These are phyloP conservation scores for Gossypium bickii DNA, from an alignment of 345 rosid genomes.

Conservation along the genomic window DNA sequence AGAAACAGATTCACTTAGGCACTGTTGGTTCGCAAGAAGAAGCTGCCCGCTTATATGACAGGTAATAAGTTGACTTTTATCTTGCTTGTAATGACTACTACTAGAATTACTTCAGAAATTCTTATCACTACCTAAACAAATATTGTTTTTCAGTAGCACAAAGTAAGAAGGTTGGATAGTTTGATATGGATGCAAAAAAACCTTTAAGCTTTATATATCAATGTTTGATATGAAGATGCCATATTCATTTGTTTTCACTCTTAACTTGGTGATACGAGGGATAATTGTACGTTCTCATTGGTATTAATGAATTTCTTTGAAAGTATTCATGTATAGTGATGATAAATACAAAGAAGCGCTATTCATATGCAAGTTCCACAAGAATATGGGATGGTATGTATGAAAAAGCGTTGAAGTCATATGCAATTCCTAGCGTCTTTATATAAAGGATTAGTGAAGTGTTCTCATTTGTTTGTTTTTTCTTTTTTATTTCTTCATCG, in stretches of 20 bases:
- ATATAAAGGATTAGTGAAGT: neutral
- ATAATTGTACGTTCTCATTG: neutral
- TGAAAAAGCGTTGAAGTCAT: neutral
- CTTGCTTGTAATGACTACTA: neutral
- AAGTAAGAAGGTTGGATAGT: neutral
- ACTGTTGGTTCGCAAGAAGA: conserved; percentile 91
- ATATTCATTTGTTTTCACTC: neutral
- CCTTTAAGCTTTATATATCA: neutral
- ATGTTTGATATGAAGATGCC: neutral
- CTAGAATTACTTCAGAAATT: neutral
- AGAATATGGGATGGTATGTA: neutral
- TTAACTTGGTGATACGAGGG: neutral
- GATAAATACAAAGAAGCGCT: neutral
- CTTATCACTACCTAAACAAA: neutral
- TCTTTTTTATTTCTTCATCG: neutral
- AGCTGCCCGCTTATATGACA: conserved; percentile 90
- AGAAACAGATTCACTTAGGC: conserved; percentile 93
- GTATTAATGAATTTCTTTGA: neutral
- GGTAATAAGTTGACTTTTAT: conserved; percentile 33
- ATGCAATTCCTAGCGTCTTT: neutral
- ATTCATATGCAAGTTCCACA: neutral
- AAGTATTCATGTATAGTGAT: neutral
- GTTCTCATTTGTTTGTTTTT: neutral
- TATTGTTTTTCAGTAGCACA: neutral
- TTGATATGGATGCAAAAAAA: neutral